Base-by-base conservation (phyloP, 2,329 filamentous ascomycete genomes). In the Sarocladiaceae sp. region DNA sequence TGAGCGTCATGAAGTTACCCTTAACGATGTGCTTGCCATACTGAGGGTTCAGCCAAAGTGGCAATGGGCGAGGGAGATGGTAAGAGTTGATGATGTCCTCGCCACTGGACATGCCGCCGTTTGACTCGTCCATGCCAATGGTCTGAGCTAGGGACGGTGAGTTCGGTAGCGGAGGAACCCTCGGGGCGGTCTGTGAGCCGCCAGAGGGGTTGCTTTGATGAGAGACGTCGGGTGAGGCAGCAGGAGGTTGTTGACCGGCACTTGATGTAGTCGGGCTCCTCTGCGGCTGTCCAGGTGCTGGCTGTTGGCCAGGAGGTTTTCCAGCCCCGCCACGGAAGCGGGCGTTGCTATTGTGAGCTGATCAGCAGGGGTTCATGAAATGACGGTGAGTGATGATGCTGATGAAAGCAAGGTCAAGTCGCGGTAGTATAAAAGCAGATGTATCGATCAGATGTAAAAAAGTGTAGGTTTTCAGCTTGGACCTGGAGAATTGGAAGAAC, bases 1-100 rank as follows among this genome's bases (percentile, higher is more conserved):
- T 95, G 54, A 97, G 73, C 11, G 93, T 97, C 86, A 96, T 90
- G 67, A 97, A 97, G 74, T 97, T 97, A 54, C 93, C 93, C 75
- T 93, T 96, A 64, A 97, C 92, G 58, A 96, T 96, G 64, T 96
- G 84, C 66, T 87, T 88, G 52, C 88, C 86, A 65, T 89, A 87
- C 56, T 83, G 74, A 52, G 86, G 79, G 63, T 88, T 86, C 62
- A 91, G 82, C 83, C 88, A 91, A 55, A 89, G 73, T 15, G 88
- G 88, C 54, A 84, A 74, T 28, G 82, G 80, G 36, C 82, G 78
- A 54, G 86, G 86, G 54, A 88, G 74, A 59, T 86, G 82, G 63
- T 84, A 85, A 12, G 74, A 74, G 59, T 73, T 73, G 58, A 85
- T 75, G 50, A 80, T 66, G 53, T 82, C 79, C 60, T 85, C 80